Base-by-base conservation (phyloP, 2,329 filamentous ascomycete species). In the Sporothrix brasiliensis region DNA sequence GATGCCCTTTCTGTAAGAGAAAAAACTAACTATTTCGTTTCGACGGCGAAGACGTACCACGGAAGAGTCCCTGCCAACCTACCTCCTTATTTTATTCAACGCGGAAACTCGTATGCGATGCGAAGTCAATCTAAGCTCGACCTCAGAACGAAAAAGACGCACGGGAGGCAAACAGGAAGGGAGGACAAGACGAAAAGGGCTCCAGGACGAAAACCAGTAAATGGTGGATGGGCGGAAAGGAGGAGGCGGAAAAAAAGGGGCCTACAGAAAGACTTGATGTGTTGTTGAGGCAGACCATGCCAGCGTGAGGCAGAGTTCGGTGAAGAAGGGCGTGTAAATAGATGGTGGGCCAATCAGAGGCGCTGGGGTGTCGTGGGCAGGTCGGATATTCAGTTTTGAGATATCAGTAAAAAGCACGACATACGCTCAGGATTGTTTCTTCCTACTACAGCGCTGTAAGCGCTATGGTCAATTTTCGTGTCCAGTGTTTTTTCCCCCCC, bases 261-360 rank as follows among this genome's bases (percentile, higher is more conserved):
- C 52, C 10, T 73, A 71, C 69, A 72, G 54, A n/a, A 47, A 19
- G 58, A 71, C 44, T 63, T 52, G 63, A 34, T 52, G 63, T 39
- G 47, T 66, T 60, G 53, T 30, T 50, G 63, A 66, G 69, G 60
- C 69, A 39, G 54, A 61, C 60, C 49, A 50, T 58, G 52, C 21
- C 69, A 41, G 56, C 53, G 47, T 52, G 56, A 72, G 70, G 69
- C 71, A 70, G 67, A 73, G 61, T 69, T 74, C 73, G 73, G 73
- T 67, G 73, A 68, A 60, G 30, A 34, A 66, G 72, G 69, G 72
- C 30, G 72, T 72, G 70, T 53, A n/a, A 13, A 21, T 69, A 69
- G 58, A 60, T 14, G 19, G 41, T 2, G 69, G 21, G 39, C 67
- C 54, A 68, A 56, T 68, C 10, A 44, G 14, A 44, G 41, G 41